These are phyloP conservation scores for Cymbidium sinense DNA, from an alignment of 106 monocot species.

Conservation along the genomic window DNA sequence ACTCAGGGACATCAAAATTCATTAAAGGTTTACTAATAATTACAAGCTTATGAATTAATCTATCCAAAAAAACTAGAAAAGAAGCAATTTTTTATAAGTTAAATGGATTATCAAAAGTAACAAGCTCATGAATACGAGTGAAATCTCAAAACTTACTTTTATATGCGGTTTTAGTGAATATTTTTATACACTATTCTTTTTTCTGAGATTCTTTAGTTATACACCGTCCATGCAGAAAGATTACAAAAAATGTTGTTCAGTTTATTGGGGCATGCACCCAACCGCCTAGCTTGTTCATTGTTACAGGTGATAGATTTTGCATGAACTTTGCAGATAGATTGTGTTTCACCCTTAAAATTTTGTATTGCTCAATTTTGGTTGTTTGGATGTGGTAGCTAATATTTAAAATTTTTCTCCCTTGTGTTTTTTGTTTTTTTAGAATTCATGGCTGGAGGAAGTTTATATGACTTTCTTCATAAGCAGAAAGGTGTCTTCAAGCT, in stretches of 20 bases:
- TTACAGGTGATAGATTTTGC: conserved; percentile 59
- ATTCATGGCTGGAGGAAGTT: conserved; percentile 89
- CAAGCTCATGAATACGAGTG: neutral
- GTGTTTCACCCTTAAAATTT: neutral
- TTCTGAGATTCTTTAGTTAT: neutral
- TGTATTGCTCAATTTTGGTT: neutral
- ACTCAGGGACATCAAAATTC: too few relatives aligned
- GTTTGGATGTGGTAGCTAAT: conserved; percentile 2
- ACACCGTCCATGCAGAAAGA: conserved; percentile 50
- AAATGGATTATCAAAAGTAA: neutral
- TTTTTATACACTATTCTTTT: neutral
- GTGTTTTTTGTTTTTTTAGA: conserved; percentile 35
- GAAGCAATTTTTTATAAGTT: neutral
- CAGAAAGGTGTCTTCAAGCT: conserved; percentile 69
- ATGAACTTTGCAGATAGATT: neutral
- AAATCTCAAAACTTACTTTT: neutral
- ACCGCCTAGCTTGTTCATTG: conserved; percentile 78
- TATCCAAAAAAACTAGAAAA: neutral
- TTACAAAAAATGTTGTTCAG: conserved; percentile 91
- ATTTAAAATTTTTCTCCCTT: neutral
- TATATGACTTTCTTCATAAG: conserved; percentile 92
- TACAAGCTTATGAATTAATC: neutral
- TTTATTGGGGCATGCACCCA: conserved; percentile 96
- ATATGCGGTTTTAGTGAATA: neutral
- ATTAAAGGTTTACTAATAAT: neutral